Evolutionary conservation across 2,329 filamentous ascomycete genomes (phyloP), one percentile per base, ranked within the genome.

Genomic region (Penicillium sp.): DNA sequence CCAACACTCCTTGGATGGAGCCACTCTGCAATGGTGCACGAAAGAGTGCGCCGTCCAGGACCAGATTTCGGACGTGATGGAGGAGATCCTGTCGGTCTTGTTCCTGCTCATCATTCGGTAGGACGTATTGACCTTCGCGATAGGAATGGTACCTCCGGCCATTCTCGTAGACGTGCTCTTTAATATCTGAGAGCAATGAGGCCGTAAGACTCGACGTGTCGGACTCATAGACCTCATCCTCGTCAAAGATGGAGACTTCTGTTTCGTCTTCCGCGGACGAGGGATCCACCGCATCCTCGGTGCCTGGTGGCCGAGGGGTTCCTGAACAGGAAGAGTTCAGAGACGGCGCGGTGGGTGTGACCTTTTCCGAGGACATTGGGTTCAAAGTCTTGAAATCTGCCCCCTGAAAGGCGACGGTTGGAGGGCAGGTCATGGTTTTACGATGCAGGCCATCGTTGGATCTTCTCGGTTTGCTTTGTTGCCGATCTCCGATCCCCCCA

Each of bases 51-150:
- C 67, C 62, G 25, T 64, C 62, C 13, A 73, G 50, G 0, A 64
- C 55, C 6, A 71, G 65, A 24, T 65, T 67, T 43, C 65, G 64
- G 46, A 72, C 56, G 26, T 66, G 63, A 45, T 69, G 64, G n/a
- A 67, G 57, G 11, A 69, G 58, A 46, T 69, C 66, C 36, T 67
- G 51, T 18, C 65, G 64, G 28, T 68, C 62, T 49, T 67, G 65
- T 49, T 69, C 67, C 42, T 53, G 56, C 11, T 66, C 58, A 34
- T 68, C 66, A 38, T 70, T 68, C 8, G 67, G 66, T 32, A 68
- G 57, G 4, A 60, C 53, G 32, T 69, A 69, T 27, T 54, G 58
- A 9, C 62, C 62, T 27, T 59, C 53, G 4, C 58, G 58, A 41
- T 60, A 58, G 46, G 58, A 58, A 33, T 64, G 61, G 36, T 63